Evolutionary conservation across 768 basidiomycete species (phyloP), one percentile per base, ranked within the genome.

Genomic region (Podaxis sp.): DNA sequence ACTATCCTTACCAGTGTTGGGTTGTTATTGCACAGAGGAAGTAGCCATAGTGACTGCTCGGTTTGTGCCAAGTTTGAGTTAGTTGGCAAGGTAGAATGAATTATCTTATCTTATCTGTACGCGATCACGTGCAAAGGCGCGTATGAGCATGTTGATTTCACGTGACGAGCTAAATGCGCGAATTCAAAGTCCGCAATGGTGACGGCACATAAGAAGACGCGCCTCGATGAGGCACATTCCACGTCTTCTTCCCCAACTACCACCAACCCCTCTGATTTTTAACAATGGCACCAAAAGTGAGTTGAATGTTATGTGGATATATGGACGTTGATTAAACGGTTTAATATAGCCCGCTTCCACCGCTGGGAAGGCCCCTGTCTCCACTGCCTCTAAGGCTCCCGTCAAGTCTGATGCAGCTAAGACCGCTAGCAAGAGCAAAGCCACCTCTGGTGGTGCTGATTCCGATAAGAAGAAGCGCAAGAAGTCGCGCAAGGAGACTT

Each of bases 401-500:
- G 88, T 89, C 41, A 88, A 87, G 69, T 70, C 79, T 19, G 84
- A 85, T 61, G 85, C 82, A 49, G 72, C 81, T 12, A 90, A 93
- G 77, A 87, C 85, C 6, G 89, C 89, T 25, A 95, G 94, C 84
- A 94, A 92, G 76, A 89, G 88, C 27, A 87, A 86, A 66, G 80
- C 86, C 9, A 80, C 85, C 57, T 84, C 82, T 55, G 87, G 85
- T 63, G 93, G 85, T 36, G 84, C 82, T 56, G 87, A 85, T 63
- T 92, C 85, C 27, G 84, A 86, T 65, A 93, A 94, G 88, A 93
- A 93, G 83, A 93, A 91, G 83, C 82, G 90, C 71, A 85, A 85
- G 80, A 94, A 91, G 82, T 72, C 83, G 67, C 80, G 90, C 77
- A 94, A 94, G 83, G 94, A 95, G 79, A 94, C 93, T 5, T 96